Percentiles rank a stretch among this genome's conserved stretches.
phyloP scores from a whole-genome alignment of 495 filamentous ascomycete species.

The Penicillium bovifimosum region DNA sequence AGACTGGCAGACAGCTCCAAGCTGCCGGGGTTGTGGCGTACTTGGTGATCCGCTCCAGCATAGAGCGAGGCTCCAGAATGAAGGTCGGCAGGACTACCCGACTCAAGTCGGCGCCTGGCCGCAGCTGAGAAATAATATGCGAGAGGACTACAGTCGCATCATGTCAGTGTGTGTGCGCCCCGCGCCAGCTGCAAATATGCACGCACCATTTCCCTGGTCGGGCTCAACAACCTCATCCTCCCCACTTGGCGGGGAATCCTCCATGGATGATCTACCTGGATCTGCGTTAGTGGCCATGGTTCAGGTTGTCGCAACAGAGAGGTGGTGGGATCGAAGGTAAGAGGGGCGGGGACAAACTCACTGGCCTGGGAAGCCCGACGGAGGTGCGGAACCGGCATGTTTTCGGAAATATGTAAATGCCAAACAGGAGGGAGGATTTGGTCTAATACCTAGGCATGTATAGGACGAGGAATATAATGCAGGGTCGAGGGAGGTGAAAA shows the following conservation, averaged over 20 bases:
- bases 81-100: slow-evolving; percentile 94
- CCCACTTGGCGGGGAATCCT: slow-evolving; percentile 40
- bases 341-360: slow-evolving; percentile 13
- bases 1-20: neutral
- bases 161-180: neutral
- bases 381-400: slow-evolving; percentile 30
- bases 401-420: slow-evolving; percentile 13
- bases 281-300: slow-evolving; percentile 35
- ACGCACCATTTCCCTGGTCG: slow-evolving; percentile 54
- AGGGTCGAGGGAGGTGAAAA: neutral
- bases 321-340: neutral
- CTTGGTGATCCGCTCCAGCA: slow-evolving; percentile 99
- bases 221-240: slow-evolving; percentile 79
- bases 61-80: slow-evolving; percentile 93
- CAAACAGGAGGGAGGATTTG: neutral
- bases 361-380: slow-evolving; percentile 27
- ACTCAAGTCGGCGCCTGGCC: slow-evolving; percentile 91
- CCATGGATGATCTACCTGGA: slow-evolving; percentile 52
- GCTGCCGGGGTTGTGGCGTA: slow-evolving; percentile 33
- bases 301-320: neutral
- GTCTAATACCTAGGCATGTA: slow-evolving; percentile 1
- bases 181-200: neutral
- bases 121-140: slow-evolving; percentile 94
- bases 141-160: slow-evolving; percentile 59
- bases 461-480: neutral